Conservation (phyloP, 441 rosid genomes). For the Adansonia grandidieri region DNA sequence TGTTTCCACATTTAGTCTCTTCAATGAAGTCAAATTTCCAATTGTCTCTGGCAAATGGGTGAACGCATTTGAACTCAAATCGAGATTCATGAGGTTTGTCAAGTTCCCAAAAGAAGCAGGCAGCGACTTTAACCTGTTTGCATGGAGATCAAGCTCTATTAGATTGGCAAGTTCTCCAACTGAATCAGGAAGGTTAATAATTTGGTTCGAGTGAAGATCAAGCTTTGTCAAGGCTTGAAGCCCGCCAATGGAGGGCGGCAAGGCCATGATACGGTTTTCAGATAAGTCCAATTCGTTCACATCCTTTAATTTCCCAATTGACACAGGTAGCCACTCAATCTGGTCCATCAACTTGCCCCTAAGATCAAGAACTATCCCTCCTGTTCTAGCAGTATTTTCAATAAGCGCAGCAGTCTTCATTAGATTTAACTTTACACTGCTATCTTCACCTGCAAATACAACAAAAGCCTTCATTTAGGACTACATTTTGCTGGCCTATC, state of each 20-base stretch:
- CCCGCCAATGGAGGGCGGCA: conserved; percentile 49
- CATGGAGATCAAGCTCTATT: conserved; percentile 58
- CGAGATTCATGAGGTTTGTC: conserved; percentile 45
- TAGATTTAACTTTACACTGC: conserved; percentile 52
- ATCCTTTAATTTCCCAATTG: conserved; percentile 56
- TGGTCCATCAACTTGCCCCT: conserved; percentile 61
- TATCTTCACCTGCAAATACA: conserved; percentile 41
- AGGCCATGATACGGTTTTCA: conserved; percentile 65
- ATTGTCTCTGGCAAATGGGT: conserved; percentile 50
- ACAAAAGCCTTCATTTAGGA: conserved; percentile 21
- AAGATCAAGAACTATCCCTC: conserved; percentile 55
- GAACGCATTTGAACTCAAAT: conserved; percentile 58
- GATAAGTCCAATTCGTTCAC: conserved; percentile 56
- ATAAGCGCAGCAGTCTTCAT: conserved; percentile 62
- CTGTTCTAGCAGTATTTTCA: conserved; percentile 53
- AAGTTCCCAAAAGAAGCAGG: conserved; percentile 60
- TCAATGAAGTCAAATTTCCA: conserved; percentile 49
- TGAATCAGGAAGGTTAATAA: conserved; percentile 64
- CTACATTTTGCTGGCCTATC: background rate
- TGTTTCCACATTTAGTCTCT: conserved; percentile 51
- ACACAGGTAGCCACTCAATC: conserved; percentile 71
- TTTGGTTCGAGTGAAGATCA: conserved; percentile 62
- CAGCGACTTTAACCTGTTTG: conserved; percentile 54
- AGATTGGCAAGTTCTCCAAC: conserved; percentile 56
- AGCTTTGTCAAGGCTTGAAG: conserved; percentile 56